Evolutionary conservation across 495 filamentous ascomycete species (phyloP).

Genomic region (Xylaria nigripes): DNA sequence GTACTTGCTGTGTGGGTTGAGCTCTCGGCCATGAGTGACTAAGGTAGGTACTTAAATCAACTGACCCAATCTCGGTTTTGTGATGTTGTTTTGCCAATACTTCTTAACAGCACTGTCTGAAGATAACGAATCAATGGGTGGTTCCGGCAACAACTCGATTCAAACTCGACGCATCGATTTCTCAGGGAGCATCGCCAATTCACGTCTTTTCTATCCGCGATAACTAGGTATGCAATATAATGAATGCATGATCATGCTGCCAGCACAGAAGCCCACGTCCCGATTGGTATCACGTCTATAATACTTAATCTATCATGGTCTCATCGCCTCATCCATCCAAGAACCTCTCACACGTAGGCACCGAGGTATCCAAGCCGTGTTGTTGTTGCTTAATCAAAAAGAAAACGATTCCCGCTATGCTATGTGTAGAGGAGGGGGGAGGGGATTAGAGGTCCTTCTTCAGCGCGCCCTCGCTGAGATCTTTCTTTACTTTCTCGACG

Average conservation of each 20-base stretch:
- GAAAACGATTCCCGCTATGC: neutral
- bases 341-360: neutral
- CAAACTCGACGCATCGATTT: too few species aligned
- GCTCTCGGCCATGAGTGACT: too few species aligned
- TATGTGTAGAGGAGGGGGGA: neutral
- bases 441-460: neutral
- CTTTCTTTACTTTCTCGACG: constrained; percentile 45
- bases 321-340: neutral
- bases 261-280: neutral
- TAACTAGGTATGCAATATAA: neutral
- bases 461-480: constrained; percentile 16
- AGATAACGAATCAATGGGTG: too few species aligned
- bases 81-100: too few species aligned
- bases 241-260: neutral
- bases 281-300: neutral
- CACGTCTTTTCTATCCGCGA: neutral
- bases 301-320: neutral
- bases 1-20: too few species aligned
- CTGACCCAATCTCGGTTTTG: too few species aligned
- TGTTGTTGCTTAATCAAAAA: neutral
- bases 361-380: too few species aligned
- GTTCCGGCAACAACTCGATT: too few species aligned
- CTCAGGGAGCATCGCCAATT: too few species aligned
- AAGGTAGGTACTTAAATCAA: too few species aligned
- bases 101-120: too few species aligned